Percentiles rank a stretch among this genome's conserved stretches.
Conservation (phyloP, 2,329 filamentous ascomycete species). For the Berkeleyomyces rouxiae region DNA sequence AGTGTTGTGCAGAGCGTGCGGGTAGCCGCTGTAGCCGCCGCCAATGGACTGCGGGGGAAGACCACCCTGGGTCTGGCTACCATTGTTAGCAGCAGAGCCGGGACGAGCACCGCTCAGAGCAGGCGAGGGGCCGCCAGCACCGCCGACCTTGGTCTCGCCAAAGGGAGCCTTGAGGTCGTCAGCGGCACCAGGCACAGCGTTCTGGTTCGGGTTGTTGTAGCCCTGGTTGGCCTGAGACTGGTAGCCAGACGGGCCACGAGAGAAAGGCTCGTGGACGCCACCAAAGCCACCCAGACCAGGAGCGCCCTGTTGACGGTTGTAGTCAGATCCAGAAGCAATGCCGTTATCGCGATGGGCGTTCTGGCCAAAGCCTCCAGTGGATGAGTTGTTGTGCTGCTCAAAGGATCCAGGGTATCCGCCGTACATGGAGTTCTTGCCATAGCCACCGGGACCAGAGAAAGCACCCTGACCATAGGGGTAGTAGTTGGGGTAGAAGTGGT, state of each 20-base stretch:
- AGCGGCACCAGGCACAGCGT: conserved; percentile 23
- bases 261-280: conserved; percentile 35
- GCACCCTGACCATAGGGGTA: conserved; percentile 36
- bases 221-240: conserved; percentile 38
- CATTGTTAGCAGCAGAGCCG: conserved; percentile 38
- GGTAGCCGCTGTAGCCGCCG: conserved; percentile 35
- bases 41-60: conserved; percentile 40
- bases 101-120: conserved; percentile 39
- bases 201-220: conserved; percentile 35
- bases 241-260: conserved; percentile 35
- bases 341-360: conserved; percentile 36
- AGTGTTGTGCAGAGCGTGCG: conserved; percentile 36
- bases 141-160: conserved; percentile 34
- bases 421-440: conserved; percentile 38
- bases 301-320: conserved; percentile 34
- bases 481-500: conserved; percentile 47
- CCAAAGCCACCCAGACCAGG: conserved; percentile 30
- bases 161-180: conserved; percentile 44
- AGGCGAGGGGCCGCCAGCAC: conserved; percentile 35
- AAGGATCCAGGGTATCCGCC: conserved; percentile 41
- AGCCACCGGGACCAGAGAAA: conserved; percentile 26
- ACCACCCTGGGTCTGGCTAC: conserved; percentile 33
- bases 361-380: conserved; percentile 36
- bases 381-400: conserved; percentile 29
- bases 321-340: conserved; percentile 34